Percentiles rank a stretch among this genome's conserved stretches.
Evolutionary conservation across 805 yeast genomes (phyloP).

Genomic region (Yarrowia divulgata): DNA sequence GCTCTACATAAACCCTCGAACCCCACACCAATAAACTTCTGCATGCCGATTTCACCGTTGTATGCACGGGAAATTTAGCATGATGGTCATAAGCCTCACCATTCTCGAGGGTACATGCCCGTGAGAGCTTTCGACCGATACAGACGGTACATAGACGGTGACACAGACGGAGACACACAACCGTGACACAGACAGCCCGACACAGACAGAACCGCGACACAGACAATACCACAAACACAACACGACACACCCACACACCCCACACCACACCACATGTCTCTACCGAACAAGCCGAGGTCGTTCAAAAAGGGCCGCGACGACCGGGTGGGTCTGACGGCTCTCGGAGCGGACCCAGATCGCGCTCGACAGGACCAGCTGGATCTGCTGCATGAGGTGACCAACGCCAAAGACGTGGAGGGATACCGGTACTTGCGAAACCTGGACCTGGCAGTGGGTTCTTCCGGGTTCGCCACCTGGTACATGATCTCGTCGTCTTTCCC

Average conservation of each 20-base stretch:
- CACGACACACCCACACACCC: too few relatives aligned
- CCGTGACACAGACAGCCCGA: too few relatives aligned
- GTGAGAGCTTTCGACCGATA: too few relatives aligned
- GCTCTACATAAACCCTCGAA: neutral
- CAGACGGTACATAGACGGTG: too few relatives aligned
- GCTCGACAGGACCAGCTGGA: conserved; percentile 15
- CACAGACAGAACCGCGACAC: too few relatives aligned
- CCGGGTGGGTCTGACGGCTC: conserved; percentile 11
- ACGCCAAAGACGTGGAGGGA: conserved; percentile 33
- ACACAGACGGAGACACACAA: too few relatives aligned
- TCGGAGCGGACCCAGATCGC: conserved; percentile 11
- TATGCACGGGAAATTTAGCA: conserved; percentile 2
- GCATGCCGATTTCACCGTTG: conserved; percentile 12
- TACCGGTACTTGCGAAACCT: conserved; percentile 14
- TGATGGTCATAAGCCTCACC: conserved; percentile 7
- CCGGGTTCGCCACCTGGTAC: conserved; percentile 59
- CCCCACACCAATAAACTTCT: conserved; percentile 3
- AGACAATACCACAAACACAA: too few relatives aligned
- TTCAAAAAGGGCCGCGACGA: conserved; percentile 34
- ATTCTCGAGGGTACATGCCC: neutral
- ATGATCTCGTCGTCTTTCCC: conserved; percentile 73
- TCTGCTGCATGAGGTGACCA: conserved; percentile 21
- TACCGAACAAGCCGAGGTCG: conserved; percentile 8
- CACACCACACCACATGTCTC: neutral
- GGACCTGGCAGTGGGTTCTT: conserved; percentile 39